phyloP scores from a whole-genome alignment of 352 stramenopile species.

The Phytophthora ohioensis region DNA sequence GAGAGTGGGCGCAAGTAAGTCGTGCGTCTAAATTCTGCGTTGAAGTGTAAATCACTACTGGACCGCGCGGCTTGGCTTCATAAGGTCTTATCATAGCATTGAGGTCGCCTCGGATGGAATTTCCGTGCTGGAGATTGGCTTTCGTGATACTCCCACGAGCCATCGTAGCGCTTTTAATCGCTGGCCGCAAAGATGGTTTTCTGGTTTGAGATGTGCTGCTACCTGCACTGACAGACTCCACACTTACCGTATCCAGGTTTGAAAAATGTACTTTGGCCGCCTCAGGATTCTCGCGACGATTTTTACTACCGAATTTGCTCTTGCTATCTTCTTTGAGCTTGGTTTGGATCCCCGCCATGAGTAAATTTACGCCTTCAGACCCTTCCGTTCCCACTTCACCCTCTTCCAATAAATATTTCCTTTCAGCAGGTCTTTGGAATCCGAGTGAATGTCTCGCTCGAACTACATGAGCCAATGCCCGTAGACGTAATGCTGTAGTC shows the following conservation, averaged over 20 bases:
- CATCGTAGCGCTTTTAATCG: constrained; percentile 25
- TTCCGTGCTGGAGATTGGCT: constrained; percentile 36
- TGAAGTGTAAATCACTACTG: constrained; percentile 8
- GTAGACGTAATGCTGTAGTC: constrained; percentile 47
- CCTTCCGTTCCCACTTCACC: constrained; percentile 52
- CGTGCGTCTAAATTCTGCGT: constrained; percentile 61
- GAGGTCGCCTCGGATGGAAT: constrained; percentile 50
- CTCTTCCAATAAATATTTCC: constrained; percentile 53
- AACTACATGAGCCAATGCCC: constrained; percentile 60
- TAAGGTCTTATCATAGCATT: constrained; percentile 33
- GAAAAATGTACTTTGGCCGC: constrained; percentile 22
- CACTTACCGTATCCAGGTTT: not conserved
- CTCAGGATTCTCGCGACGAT: constrained; percentile 3
- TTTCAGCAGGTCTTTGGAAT: constrained; percentile 32
- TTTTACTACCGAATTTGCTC: not conserved
- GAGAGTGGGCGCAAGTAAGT: constrained; percentile 71
- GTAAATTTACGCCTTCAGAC: constrained; percentile 47
- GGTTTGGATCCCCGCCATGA: constrained; percentile 39
- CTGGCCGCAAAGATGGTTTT: not conserved
- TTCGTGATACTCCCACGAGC: constrained; percentile 16
- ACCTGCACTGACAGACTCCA: too few relatives aligned
- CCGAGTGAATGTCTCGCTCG: constrained; percentile 63
- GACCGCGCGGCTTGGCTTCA: constrained; percentile 20
- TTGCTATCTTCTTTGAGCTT: constrained; percentile 43
- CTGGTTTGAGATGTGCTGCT: not conserved